Evolutionary conservation across 169 alveolate species (phyloP).

Genomic region (Perkinsus chesapeaki): DNA sequence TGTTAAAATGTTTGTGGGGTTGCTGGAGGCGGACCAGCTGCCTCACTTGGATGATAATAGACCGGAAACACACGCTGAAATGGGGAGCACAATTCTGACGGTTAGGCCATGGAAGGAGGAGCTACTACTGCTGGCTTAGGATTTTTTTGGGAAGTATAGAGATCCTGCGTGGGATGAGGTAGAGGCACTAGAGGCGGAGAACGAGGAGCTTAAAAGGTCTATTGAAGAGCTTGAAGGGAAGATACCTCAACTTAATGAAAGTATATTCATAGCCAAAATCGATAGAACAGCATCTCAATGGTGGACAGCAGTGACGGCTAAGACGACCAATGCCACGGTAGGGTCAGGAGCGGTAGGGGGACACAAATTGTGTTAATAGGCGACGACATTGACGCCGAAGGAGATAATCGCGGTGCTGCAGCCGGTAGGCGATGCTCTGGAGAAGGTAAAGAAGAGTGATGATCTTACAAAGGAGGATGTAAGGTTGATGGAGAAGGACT

Average conservation of each 20-base stretch:
- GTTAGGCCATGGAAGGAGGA: conserved; percentile 10
- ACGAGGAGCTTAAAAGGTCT: not conserved
- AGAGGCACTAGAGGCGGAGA: conserved; percentile 29
- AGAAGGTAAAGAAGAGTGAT: not conserved
- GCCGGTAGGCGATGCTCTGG: not conserved
- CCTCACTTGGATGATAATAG: conserved; percentile 7
- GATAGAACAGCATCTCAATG: not conserved
- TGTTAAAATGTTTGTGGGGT: conserved; percentile 27
- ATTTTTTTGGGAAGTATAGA: conserved; percentile 38
- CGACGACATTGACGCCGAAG: not conserved
- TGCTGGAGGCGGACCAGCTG: not conserved
- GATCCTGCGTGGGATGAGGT: conserved; percentile 45
- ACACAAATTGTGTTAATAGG: not conserved
- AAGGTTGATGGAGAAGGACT: not conserved
- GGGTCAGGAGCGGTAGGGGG: not conserved
- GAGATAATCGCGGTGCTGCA: not conserved
- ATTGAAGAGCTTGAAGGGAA: not conserved
- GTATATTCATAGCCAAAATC: not conserved
- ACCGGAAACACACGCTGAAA: conserved; percentile 26
- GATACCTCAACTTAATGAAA: not conserved
- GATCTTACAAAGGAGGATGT: not conserved
- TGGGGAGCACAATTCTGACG: not conserved
- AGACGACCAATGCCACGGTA: not conserved
- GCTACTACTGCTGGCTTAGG: too few relatives aligned
- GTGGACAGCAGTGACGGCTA: not conserved